Percentiles rank a stretch among this genome's conserved stretches.
phyloP scores from a whole-genome alignment of 805 yeast species.

The Candida namnaoensis region DNA sequence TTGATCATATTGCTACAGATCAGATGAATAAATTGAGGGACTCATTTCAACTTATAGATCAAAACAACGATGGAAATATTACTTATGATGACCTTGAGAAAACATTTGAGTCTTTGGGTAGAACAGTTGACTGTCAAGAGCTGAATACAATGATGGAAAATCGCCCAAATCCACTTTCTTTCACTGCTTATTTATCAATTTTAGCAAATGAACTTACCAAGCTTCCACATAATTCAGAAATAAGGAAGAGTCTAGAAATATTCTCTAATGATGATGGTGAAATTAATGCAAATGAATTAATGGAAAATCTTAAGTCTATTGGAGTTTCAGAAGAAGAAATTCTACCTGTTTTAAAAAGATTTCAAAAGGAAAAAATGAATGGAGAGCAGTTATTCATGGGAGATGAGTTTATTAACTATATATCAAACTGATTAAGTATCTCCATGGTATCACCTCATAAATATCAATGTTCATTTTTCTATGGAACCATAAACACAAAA shows the following conservation, averaged over 20 bases:
- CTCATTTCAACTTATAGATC: slow-evolving; percentile 74
- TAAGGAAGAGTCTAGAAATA: slow-evolving; percentile 50
- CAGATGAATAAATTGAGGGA: slow-evolving; percentile 63
- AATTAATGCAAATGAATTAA: slow-evolving; percentile 40
- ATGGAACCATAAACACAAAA: too few species aligned
- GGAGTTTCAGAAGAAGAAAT: slow-evolving; percentile 35
- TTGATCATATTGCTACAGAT: slow-evolving; percentile 35
- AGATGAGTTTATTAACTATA: slow-evolving; percentile 45
- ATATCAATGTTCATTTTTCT: too few species aligned
- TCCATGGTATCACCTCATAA: too few species aligned
- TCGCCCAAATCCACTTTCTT: slow-evolving; percentile 32
- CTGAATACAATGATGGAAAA: slow-evolving; percentile 39
- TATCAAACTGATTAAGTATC: slow-evolving; percentile 11
- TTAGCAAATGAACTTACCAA: slow-evolving; percentile 48
- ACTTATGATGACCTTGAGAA: slow-evolving; percentile 45
- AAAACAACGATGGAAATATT: slow-evolving; percentile 67
- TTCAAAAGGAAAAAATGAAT: slow-evolving; percentile 42
- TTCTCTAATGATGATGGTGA: slow-evolving; percentile 33
- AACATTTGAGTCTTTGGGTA: slow-evolving; percentile 45
- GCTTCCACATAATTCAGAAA: slow-evolving; percentile 41
- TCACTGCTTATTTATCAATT: slow-evolving; percentile 56
- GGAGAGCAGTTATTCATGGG: slow-evolving; percentile 56
- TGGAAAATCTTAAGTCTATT: slow-evolving; percentile 35
- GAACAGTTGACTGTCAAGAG: slow-evolving; percentile 30
- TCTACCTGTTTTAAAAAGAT: slow-evolving; percentile 42